phyloP scores from a whole-genome alignment of 148 eudicot species.

The Cornus florida region DNA sequence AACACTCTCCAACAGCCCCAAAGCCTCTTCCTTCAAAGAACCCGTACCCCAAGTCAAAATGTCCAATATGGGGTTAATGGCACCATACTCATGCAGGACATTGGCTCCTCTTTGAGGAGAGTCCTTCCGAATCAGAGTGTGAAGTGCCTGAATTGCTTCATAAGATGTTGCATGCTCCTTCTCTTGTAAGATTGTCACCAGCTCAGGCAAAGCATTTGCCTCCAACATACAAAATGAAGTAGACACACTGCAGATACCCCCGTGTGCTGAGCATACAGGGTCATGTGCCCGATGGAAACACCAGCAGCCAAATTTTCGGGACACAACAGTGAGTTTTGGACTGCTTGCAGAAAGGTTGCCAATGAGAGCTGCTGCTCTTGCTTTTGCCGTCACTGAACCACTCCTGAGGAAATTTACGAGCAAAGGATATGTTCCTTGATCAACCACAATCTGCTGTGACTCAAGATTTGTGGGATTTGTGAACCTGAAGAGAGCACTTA shows the following conservation, averaged over 20 bases:
- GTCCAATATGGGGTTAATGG: constrained; percentile 21
- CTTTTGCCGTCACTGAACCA: constrained; percentile 32
- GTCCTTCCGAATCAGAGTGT: constrained; percentile 34
- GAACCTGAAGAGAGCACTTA: constrained; percentile 43
- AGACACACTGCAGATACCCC: constrained; percentile 29
- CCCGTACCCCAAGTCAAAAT: constrained; percentile 40
- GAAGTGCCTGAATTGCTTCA: constrained; percentile 42
- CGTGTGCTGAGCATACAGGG: constrained; percentile 29
- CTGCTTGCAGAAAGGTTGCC: constrained; percentile 40
- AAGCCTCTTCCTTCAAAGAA: constrained; percentile 34
- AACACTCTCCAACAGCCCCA: constrained; percentile 31
- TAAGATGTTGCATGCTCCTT: constrained; percentile 27
- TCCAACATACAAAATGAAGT: constrained; percentile 38
- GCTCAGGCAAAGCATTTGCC: constrained; percentile 33
- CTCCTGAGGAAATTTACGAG: constrained; percentile 26
- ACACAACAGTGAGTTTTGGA: constrained; percentile 19
- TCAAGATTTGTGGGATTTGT: constrained; percentile 35
- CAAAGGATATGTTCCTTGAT: constrained; percentile 28
- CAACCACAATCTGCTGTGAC: constrained; percentile 31
- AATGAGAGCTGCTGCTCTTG: constrained; percentile 43
- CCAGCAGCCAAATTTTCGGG: constrained; percentile 11
- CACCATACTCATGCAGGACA: constrained; percentile 29
- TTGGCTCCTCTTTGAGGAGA: constrained; percentile 31
- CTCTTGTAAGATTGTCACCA: constrained; percentile 27
- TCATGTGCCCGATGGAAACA: constrained; percentile 10